These are phyloP conservation scores for Eucalyptus melliodora DNA, from an alignment of 345 rosid genomes.

Conservation along the genomic window DNA sequence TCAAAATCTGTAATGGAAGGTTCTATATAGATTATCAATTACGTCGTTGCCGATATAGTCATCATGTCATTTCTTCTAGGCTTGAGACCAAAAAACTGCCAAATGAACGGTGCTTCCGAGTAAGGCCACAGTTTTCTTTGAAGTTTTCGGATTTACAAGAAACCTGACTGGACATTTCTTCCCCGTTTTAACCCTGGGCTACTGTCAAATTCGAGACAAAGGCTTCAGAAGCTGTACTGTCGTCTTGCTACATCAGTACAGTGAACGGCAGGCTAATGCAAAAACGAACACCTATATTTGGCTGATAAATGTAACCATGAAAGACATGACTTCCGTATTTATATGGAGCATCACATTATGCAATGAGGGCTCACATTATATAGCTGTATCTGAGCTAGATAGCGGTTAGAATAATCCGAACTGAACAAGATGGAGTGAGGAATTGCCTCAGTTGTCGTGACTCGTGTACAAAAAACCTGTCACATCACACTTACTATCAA, in stretches of 20 bases:
- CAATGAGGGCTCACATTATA: not conserved
- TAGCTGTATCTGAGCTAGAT: not conserved
- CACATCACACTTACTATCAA: constrained; percentile 14
- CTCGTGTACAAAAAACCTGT: not conserved
- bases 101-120: not conserved
- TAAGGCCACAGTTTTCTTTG: not conserved
- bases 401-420: not conserved
- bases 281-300: not conserved
- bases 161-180: not conserved
- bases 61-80: not conserved
- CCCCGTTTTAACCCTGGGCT: not conserved
- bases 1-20: not conserved
- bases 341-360: not conserved
- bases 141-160: not conserved
- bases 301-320: not conserved
- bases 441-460: not conserved
- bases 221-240: not conserved
- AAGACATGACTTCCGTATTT: not conserved
- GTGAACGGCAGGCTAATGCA: not conserved
- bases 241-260: not conserved
- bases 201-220: not conserved
- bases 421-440: not conserved
- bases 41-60: not conserved
- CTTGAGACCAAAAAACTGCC: not conserved
- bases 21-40: not conserved